Base-by-base conservation (phyloP, 2,329 filamentous ascomycete species). In the Massarina eburnea region DNA sequence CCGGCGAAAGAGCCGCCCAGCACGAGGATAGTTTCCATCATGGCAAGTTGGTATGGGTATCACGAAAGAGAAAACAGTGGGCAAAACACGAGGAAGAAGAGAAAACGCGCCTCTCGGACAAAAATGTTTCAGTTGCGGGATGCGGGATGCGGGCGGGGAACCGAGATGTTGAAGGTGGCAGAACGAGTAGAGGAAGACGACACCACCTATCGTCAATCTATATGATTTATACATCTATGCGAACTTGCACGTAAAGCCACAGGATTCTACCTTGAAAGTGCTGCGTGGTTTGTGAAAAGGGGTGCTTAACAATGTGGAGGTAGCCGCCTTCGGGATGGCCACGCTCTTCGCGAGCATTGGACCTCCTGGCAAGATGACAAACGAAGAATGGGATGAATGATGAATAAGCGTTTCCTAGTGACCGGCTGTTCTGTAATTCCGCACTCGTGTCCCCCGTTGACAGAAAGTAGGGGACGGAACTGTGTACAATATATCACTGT, bases 1-100 rank as follows among this genome's bases (percentile, higher is more conserved):
- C 67, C 68, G 26, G 64, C 68, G 35, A 62, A 67, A 38, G 66
- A 67, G 15, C 62, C 68, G 39, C 68, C 68, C 7, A 71, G 51
- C 41, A 71, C 55, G 39, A 71, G 53, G 36, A 71, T 71, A 26
- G 60, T 65, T 59, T 68, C 62, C 44, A 61, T 64, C 41, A 52
- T 61, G n/a, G n/a, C 65, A 68, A 67, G 24, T 39, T 55, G 54
- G 22, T 44, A 29, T 37, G 36, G 45, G 47, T 52, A 49, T 51
- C 38, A 29, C 17, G n/a, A 36, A 18, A 30, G 38, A 48, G 37
- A n/a, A 38, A 39, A 33, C n/a, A 38, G 32, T 7, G 35, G 39
- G 14, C 36, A 41, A 37, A 18, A 45, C 29, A 18, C 19, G 35
- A 21, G 24, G 33, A 43, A 17, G 18, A 37, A 54, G 19, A 44